Base-by-base conservation (phyloP, 305 asterid genomes). In the Ruellia speciosa region DNA sequence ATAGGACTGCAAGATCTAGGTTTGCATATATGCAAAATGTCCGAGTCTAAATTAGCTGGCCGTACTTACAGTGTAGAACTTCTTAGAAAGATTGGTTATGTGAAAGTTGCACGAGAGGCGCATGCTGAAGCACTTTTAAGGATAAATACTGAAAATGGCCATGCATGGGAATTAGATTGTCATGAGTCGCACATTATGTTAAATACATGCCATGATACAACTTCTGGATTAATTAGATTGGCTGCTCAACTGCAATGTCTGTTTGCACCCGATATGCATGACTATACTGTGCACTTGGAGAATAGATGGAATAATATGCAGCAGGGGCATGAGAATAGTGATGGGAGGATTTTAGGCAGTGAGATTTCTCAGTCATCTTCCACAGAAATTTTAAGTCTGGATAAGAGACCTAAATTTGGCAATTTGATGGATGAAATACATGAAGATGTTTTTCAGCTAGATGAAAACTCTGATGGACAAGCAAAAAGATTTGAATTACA, bases 101-200 rank as follows among this genome's bases (percentile, higher is more conserved):
- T 85, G 60, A 93, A 93, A 74, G 86, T 93, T 80, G 96, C 95
- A 66, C 82, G 89, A 65, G 95, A 71, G 78, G 81, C 90, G 63
- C 75, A 70, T 46, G 46, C 83, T 64, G 95, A 87, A 77, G 88
- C 82, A 67, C 68, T 85, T 67, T 54, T 89, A 58, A 83, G 82
- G 75, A 76, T 72, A 52, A 73, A 74, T 74, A 79, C 79, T 69
- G 81, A 70, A 53, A 75, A 69, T 58, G 92, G 90, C 51, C 80
- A 68, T 66, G 40, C 46, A 13, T 93, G 99, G 99, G 95, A 83
- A 77, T 63, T 93, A 60, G 99, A 85, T 69, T 93, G 96, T 66
- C 66, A 75, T 7, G 83, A 79, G 65, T 75, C 94, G 11, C 86
- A 83, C 64, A 70, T 93, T 58, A 71, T 72, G 70, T 43, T 93